Evolutionary conservation across 495 filamentous ascomycete species (phyloP).

Genomic region (Neurospora pannonica): DNA sequence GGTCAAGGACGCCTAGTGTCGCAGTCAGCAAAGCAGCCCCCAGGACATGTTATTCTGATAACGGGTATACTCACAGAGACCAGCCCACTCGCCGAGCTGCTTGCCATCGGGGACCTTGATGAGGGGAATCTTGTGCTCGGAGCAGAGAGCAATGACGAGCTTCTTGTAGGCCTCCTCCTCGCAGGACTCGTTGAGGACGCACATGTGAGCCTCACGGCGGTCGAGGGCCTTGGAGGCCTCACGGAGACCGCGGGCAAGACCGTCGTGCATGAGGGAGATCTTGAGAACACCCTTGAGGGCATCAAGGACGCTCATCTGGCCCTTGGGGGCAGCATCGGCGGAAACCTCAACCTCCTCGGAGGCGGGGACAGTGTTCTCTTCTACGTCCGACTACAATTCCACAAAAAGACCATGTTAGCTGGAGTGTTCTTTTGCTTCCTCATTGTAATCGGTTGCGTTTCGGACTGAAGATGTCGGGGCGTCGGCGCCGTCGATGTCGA

Average conservation of each 20-base stretch:
- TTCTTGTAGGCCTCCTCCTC: constrained; percentile 99
- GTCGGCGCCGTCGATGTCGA: neutral
- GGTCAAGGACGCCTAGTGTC: constrained; percentile 79
- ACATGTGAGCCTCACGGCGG: constrained; percentile 97
- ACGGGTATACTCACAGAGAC: constrained; percentile 70
- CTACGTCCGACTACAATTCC: constrained; percentile 47
- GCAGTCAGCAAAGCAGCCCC: constrained; percentile 6
- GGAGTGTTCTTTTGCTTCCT: constrained; percentile 3
- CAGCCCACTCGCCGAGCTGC: constrained; percentile 98
- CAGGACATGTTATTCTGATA: neutral
- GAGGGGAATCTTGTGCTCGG: constrained; percentile 96
- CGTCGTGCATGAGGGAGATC: constrained; percentile 98
- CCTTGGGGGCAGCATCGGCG: constrained; percentile 68
- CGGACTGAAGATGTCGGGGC: neutral
- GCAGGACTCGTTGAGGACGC: constrained; percentile 96
- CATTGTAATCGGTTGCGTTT: neutral
- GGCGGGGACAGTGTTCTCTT: constrained; percentile 72
- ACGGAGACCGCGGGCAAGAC: constrained; percentile 93
- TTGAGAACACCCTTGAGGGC: constrained; percentile 96
- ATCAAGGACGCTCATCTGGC: constrained; percentile 95
- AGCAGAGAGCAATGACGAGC: constrained; percentile 94
- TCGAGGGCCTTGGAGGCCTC: constrained; percentile 97
- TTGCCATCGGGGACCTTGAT: constrained; percentile 99
- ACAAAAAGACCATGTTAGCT: constrained; percentile 14
- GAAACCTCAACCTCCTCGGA: constrained; percentile 87